A percentile compares a stretch with the other conserved stretches of the same genome.
These are phyloP conservation scores for Borovskyia barvae DNA, from an alignment of 208 protist species.

Conservation along the genomic window DNA sequence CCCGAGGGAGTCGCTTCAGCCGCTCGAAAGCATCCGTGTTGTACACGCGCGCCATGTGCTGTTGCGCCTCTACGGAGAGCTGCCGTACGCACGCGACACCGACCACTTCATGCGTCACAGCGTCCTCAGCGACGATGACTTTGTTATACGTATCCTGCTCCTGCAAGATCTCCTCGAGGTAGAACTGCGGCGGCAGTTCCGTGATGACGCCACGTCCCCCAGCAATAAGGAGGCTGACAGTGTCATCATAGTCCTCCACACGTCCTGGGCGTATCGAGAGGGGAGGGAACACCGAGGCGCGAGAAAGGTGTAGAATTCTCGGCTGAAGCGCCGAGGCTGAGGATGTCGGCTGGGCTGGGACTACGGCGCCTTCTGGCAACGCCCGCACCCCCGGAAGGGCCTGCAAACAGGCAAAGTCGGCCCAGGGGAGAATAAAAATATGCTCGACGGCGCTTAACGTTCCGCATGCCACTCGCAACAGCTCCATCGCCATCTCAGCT, in stretches of 20 bases:
- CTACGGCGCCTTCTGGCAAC: background rate
- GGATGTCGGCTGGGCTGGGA: background rate
- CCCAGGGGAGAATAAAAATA: constrained; percentile 28
- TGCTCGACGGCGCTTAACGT: constrained; percentile 39
- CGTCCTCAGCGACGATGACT: constrained; percentile 81
- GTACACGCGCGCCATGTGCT: constrained; percentile 67
- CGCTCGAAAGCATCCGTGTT: constrained; percentile 69
- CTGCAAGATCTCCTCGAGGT: constrained; percentile 85
- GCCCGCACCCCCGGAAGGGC: background rate
- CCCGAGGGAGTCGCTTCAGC: constrained; percentile 29
- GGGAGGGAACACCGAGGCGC: constrained; percentile 35
- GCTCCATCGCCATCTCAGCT: constrained; percentile 29
- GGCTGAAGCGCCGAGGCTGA: background rate
- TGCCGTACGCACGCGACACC: constrained; percentile 76
- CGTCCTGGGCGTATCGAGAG: constrained; percentile 70
- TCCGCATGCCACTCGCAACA: constrained; percentile 46
- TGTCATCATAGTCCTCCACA: constrained; percentile 91
- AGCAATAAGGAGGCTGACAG: constrained; percentile 69
- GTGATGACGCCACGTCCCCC: constrained; percentile 70
- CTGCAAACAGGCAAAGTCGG: constrained; percentile 1
- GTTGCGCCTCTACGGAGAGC: constrained; percentile 52
- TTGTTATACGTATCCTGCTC: constrained; percentile 77
- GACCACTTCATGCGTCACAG: constrained; percentile 66
- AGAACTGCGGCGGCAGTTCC: constrained; percentile 69
- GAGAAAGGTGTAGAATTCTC: constrained; percentile 35